Percentiles rank a stretch among this genome's conserved stretches.
phyloP scores from a whole-genome alignment of 106 monocot genomes.

The Iris macrosiphon region DNA sequence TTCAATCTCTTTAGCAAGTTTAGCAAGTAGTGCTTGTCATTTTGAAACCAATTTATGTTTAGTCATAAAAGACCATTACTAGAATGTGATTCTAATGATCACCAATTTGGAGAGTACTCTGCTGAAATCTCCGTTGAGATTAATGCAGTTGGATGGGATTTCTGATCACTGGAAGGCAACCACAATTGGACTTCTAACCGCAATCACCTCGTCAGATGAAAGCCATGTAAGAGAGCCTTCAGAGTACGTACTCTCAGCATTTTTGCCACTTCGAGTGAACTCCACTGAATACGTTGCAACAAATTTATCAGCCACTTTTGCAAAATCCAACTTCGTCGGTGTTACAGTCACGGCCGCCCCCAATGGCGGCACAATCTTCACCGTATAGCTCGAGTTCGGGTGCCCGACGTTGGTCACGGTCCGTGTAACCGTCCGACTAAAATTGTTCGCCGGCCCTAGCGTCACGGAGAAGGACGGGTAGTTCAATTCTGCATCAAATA shows the following conservation, averaged over 20 bases:
- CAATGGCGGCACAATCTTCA: not conserved
- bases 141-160: too few species aligned
- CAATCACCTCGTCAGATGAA: not conserved
- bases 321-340: not conserved
- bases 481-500: slow-evolving; percentile 10
- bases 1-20: too few species aligned
- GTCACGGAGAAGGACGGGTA: slow-evolving; percentile 14
- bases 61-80: too few species aligned
- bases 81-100: too few species aligned
- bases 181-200: slow-evolving; percentile 6
- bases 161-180: slow-evolving; percentile 3
- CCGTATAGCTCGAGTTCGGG: not conserved
- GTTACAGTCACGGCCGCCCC: not conserved
- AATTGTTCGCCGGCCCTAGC: not conserved
- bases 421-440: not conserved
- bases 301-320: not conserved
- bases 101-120: too few species aligned
- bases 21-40: too few species aligned
- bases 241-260: not conserved
- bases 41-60: too few species aligned
- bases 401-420: slow-evolving; percentile 15
- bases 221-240: not conserved
- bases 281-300: not conserved
- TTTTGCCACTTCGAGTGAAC: not conserved
- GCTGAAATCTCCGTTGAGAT: too few species aligned